Conservation (phyloP, 1,139 yeast species). For the Tardiomyces blankii region DNA sequence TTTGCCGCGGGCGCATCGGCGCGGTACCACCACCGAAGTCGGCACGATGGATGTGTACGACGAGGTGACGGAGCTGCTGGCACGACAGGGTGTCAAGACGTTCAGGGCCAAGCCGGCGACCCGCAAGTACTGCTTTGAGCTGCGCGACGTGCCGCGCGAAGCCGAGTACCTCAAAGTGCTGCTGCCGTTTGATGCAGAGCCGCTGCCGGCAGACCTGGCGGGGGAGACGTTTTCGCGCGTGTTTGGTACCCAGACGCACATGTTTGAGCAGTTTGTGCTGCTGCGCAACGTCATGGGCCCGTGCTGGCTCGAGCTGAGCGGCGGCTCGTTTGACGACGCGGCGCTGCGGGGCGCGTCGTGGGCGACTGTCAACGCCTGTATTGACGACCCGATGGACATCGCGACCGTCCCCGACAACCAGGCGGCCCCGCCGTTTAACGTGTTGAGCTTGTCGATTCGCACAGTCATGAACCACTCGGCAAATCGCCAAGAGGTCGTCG, state of each 20-base stretch:
- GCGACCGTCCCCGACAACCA: slow-evolving; percentile 28
- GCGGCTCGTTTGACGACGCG: slow-evolving; percentile 44
- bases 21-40: slow-evolving; percentile 7
- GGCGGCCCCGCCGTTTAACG: slow-evolving; percentile 51
- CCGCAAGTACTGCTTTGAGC: slow-evolving; percentile 83
- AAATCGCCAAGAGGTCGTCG: slow-evolving; percentile 78
- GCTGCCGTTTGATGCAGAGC: slow-evolving; percentile 49
- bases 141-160: slow-evolving; percentile 68
- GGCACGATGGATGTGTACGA: slow-evolving; percentile 60
- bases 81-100: slow-evolving; percentile 47
- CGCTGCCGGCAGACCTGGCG: slow-evolving; percentile 50
- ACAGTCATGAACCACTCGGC: slow-evolving; percentile 61
- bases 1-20: slow-evolving; percentile 38
- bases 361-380: slow-evolving; percentile 65
- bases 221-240: slow-evolving; percentile 74
- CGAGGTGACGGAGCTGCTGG: slow-evolving; percentile 59
- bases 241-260: slow-evolving; percentile 64
- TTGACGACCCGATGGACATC: slow-evolving; percentile 39
- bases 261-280: slow-evolving; percentile 79
- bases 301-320: slow-evolving; percentile 75
- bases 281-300: slow-evolving; percentile 93
- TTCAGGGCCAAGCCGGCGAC: slow-evolving; percentile 61
- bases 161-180: slow-evolving; percentile 72
- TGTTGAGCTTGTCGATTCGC: slow-evolving; percentile 69
- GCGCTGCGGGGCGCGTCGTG: slow-evolving; percentile 63